These are phyloP conservation scores for Aspergillus flavus DNA, from an alignment of 2,329 filamentous ascomycete genomes.

Conservation along the genomic window DNA sequence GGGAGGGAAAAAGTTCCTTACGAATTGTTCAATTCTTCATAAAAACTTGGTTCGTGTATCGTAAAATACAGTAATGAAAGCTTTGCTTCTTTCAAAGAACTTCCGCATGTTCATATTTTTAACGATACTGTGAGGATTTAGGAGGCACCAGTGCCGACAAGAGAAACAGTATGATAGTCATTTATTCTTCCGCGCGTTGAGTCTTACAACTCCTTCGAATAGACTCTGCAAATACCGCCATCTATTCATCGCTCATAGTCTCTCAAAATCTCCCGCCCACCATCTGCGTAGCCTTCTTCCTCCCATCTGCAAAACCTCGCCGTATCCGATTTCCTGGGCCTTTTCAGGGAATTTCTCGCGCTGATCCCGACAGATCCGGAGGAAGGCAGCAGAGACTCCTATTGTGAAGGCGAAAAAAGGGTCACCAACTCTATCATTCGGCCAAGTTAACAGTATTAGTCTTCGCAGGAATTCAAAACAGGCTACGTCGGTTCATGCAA, in stretches of 20 bases:
- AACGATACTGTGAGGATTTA: background rate
- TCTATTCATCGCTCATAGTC: conserved; percentile 22
- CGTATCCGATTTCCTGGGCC: conserved; percentile 36
- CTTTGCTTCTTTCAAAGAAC: background rate
- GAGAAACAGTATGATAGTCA: background rate
- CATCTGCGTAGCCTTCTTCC: conserved; percentile 37
- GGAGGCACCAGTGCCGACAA: background rate
- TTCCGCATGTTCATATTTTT: background rate
- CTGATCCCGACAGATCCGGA: conserved; percentile 59
- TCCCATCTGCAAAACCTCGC: conserved; percentile 33
- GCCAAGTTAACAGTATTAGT: conserved; percentile 2
- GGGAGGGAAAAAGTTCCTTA: conserved; percentile 28
- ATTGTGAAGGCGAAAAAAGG: conserved; percentile 57
- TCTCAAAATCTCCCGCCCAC: conserved; percentile 45
- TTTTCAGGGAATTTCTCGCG: conserved; percentile 48
- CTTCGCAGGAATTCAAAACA: background rate
- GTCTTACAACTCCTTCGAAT: background rate
- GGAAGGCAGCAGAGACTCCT: conserved; percentile 54
- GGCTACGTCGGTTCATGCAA: background rate
- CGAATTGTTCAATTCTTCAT: conserved; percentile 16
- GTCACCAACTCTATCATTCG: conserved; percentile 48
- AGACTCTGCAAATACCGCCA: background rate
- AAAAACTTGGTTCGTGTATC: background rate
- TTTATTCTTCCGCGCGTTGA: background rate
- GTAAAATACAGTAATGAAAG: background rate